phyloP scores from a whole-genome alignment of 352 stramenopile species.

The Pythium myriotylum region DNA sequence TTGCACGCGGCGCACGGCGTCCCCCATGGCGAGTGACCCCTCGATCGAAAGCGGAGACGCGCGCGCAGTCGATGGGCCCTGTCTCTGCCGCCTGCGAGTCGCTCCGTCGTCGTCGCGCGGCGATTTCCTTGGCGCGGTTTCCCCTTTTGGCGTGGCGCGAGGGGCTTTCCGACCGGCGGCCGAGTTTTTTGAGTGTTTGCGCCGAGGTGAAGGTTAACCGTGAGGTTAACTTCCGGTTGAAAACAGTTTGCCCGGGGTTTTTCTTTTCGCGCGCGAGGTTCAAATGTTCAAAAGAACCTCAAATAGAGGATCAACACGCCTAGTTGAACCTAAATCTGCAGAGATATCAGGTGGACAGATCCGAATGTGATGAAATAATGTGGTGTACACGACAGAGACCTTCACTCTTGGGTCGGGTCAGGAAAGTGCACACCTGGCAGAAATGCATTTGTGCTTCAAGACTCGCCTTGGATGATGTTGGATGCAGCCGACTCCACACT shows the following conservation, averaged over 20 bases:
- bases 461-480: no score
- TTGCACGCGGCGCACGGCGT: conserved; percentile 67
- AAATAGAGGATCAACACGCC: conserved; percentile 8
- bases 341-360: conserved; percentile 18
- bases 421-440: no score
- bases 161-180: not conserved
- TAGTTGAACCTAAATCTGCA: conserved; percentile 23
- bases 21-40: conserved; percentile 42
- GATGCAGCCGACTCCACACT: no score
- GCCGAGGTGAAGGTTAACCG: conserved; percentile 17
- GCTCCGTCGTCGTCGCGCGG: conserved; percentile 10
- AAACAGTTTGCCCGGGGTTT: not conserved
- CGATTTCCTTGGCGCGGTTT: conserved; percentile 11
- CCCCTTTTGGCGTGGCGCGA: conserved; percentile 1
- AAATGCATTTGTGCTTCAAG: no score
- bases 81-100: not conserved
- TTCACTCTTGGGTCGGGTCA: conserved; percentile 11
- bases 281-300: conserved; percentile 24
- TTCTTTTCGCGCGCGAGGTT: conserved; percentile 18
- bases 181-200: conserved; percentile 12
- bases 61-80: not conserved
- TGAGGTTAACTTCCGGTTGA: conserved; percentile 4
- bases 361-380: conserved; percentile 1
- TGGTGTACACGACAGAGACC: conserved; percentile 8
- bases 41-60: conserved; percentile 1